Base-by-base conservation (phyloP, 2,329 filamentous ascomycete species). In the Pseudonectria foliicola region DNA sequence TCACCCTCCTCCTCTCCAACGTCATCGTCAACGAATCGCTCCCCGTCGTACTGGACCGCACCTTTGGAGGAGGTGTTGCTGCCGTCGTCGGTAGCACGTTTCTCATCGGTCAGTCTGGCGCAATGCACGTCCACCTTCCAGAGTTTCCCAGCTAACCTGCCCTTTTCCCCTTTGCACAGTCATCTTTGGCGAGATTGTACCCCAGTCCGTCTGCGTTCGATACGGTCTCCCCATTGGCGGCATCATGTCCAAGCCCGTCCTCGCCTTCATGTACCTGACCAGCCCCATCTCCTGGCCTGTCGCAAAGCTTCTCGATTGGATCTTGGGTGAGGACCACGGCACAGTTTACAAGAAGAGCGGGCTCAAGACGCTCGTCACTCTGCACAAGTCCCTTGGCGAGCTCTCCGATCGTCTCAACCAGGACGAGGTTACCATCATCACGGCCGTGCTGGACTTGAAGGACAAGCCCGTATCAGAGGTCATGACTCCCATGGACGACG, bases 401-500 rank as follows among this genome's bases (percentile, higher is more conserved):
- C 82, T 84, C 21, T 83, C 83, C 26, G 88, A 98, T 55, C 82
- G 92, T 38, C 69, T 98, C 35, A 96, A 95, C 61, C 84, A 95
- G 49, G 92, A 98, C 55, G 92, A 98, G 61, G 92, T 98, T 46
- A 96, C 92, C 40, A 98, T 98, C 59, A 98, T 98, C 61, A 95
- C 86, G 47, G 90, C 92, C 25, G 92, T 96, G 11, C 68, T 98
- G 38, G 92, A 98, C 56, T 70, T 98, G 46, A 98, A 96, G 66
- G 89, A 92, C 48, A 98, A 98, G 66, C 73, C 90, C 1, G 89
- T 98, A 6, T 87, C 86, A 29, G 84, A 79, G 54, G 95, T 98
- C 56, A 98, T 98, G 92, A 98, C 93, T 1, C 92, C 92, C 1
- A 96, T 98, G 85, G 80, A 86, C 29, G 89, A 98, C 56, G 92